Conservation (phyloP, 1,139 yeast genomes). For the Magnusiomyces fungicola region DNA sequence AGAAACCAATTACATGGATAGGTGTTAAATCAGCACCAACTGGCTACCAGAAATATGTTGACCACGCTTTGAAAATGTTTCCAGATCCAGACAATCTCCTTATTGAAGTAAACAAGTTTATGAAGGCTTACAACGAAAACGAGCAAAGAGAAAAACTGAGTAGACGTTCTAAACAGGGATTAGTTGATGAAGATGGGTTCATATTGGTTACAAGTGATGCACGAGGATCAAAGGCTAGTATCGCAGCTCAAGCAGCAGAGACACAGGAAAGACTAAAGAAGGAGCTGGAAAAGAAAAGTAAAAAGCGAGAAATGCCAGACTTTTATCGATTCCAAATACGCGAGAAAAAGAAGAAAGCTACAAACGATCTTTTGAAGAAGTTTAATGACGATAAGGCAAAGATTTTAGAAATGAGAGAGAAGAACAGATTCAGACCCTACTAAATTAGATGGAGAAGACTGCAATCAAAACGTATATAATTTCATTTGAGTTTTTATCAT, state of each 20-base stretch:
- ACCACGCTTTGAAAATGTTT: slow-evolving; percentile 31
- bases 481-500: too few relatives aligned
- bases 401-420: slow-evolving; percentile 69
- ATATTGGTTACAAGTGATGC: slow-evolving; percentile 83
- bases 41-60: slow-evolving; percentile 26
- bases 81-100: slow-evolving; percentile 42
- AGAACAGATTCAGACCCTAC: slow-evolving; percentile 80
- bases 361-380: slow-evolving; percentile 75
- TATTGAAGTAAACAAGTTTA: slow-evolving; percentile 47
- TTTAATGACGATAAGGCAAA: slow-evolving; percentile 88
- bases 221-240: slow-evolving; percentile 52
- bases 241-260: slow-evolving; percentile 27
- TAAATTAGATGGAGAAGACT: slow-evolving; percentile 24
- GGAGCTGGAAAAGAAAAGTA: slow-evolving; percentile 41
- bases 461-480: too few relatives aligned
- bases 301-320: slow-evolving; percentile 74
- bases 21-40: slow-evolving; percentile 8
- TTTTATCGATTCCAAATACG: slow-evolving; percentile 95
- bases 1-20: neutral
- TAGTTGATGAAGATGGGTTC: slow-evolving; percentile 85
- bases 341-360: slow-evolving; percentile 85
- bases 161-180: slow-evolving; percentile 38
- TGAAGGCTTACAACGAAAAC: slow-evolving; percentile 61
- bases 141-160: slow-evolving; percentile 62
- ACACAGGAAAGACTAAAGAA: slow-evolving; percentile 23